Evolutionary conservation across 106 monocot genomes (phyloP).

Genomic region (Gastrodia elata): DNA sequence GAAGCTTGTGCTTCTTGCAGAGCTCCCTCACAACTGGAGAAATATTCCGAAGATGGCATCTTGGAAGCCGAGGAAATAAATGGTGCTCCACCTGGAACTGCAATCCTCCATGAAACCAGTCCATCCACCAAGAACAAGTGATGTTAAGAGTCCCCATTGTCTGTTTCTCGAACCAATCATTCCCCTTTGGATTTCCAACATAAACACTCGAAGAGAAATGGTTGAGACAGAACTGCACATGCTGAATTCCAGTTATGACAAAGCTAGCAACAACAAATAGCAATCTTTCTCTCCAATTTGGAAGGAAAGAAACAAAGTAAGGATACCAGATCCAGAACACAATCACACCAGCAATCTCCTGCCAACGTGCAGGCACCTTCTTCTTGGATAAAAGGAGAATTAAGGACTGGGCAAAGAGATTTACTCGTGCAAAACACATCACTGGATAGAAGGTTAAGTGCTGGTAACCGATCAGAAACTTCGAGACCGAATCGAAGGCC

Average conservation of each 20-base stretch:
- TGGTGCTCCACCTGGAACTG: slow-evolving; percentile 69
- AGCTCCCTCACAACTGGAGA: slow-evolving; percentile 36
- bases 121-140: slow-evolving; percentile 55
- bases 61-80: slow-evolving; percentile 48
- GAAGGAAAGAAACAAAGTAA: slow-evolving; percentile 38
- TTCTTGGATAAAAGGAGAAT: slow-evolving; percentile 22
- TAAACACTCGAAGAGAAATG: slow-evolving; percentile 40
- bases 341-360: slow-evolving; percentile 36
- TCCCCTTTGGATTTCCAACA: slow-evolving; percentile 33
- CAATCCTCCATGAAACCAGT: slow-evolving; percentile 68
- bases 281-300: slow-evolving; percentile 38
- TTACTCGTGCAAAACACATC: slow-evolving; percentile 49
- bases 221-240: slow-evolving; percentile 51
- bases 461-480: slow-evolving; percentile 52
- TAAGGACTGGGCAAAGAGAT: slow-evolving; percentile 45
- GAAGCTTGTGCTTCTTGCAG: slow-evolving; percentile 47
- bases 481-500: slow-evolving; percentile 27
- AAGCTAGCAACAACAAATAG: slow-evolving; percentile 44
- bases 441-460: slow-evolving; percentile 60
- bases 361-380: slow-evolving; percentile 20
- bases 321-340: slow-evolving; percentile 58
- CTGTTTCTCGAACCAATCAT: slow-evolving; percentile 69
- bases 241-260: slow-evolving; percentile 33
- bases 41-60: slow-evolving; percentile 32
- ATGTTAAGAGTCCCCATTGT: slow-evolving; percentile 65